Conservation (phyloP, 169 alveolate genomes). For the Eimeria necatrix region DNA sequence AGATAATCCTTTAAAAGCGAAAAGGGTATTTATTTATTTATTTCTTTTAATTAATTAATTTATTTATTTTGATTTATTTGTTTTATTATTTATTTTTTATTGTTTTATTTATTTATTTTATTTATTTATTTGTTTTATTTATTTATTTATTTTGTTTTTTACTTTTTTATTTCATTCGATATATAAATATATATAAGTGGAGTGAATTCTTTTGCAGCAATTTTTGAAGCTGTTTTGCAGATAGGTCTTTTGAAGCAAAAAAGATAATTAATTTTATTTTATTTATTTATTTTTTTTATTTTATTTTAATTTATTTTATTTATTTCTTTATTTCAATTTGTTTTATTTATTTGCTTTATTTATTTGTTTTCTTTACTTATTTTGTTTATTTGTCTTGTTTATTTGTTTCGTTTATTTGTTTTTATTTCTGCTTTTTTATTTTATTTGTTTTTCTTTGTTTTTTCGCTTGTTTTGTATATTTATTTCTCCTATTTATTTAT, state of each 20-base stretch:
- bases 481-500: too few relatives aligned
- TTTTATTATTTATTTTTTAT: too few relatives aligned
- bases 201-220: constrained; percentile 78
- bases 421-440: too few relatives aligned
- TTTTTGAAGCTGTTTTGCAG: constrained; percentile 79
- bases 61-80: too few relatives aligned
- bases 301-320: neutral
- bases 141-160: neutral
- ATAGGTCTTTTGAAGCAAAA: constrained; percentile 74
- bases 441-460: neutral
- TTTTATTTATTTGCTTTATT: neutral
- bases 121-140: neutral
- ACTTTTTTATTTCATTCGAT: constrained; percentile 86
- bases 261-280: neutral
- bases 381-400: too few relatives aligned
- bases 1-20: constrained; percentile 15
- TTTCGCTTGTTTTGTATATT: too few relatives aligned
- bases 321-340: neutral
- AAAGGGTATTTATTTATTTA: neutral
- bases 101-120: neutral
- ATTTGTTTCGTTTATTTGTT: too few relatives aligned
- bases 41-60: neutral
- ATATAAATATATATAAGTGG: constrained; percentile 86
- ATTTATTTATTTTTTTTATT: constrained; percentile 58
- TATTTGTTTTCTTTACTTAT: neutral